Percentiles rank a stretch among this genome's conserved stretches.
phyloP scores from a whole-genome alignment of 495 filamentous ascomycete species.

The Patellaria atrata region DNA sequence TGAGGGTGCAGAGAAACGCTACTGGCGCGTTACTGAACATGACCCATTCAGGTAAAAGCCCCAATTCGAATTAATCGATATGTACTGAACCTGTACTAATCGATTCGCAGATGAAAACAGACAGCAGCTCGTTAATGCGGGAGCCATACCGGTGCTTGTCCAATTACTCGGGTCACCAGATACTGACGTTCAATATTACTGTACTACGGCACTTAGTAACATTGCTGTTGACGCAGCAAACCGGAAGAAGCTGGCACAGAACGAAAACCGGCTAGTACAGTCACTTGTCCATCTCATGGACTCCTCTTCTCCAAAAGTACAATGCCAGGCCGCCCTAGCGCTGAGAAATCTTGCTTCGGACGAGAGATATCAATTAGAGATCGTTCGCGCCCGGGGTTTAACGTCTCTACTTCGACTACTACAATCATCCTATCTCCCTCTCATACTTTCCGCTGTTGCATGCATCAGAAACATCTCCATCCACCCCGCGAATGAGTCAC shows the following conservation, averaged over 20 bases:
- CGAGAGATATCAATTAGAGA: constrained; percentile 96
- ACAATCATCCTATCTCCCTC: constrained; percentile 84
- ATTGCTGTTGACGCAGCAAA: constrained; percentile 91
- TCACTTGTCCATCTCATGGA: constrained; percentile 94
- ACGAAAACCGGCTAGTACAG: constrained; percentile 77
- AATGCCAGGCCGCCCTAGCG: constrained; percentile 91
- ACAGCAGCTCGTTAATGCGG: constrained; percentile 90
- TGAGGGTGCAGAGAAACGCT: constrained; percentile 95
- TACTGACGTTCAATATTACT: constrained; percentile 98
- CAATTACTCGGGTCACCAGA: constrained; percentile 82
- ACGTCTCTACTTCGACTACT: constrained; percentile 73
- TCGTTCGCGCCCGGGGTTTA: constrained; percentile 77
- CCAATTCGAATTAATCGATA: not conserved
- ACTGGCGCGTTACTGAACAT: constrained; percentile 95
- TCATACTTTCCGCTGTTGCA: constrained; percentile 92
- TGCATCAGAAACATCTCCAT: constrained; percentile 99
- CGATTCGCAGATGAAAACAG: constrained; percentile 69
- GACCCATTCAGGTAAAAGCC: constrained; percentile 82
- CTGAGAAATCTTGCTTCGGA: constrained; percentile 92
- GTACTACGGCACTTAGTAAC: constrained; percentile 94
- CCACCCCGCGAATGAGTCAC: constrained; percentile 97
- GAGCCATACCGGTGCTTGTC: constrained; percentile 90
- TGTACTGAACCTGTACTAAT: not conserved
- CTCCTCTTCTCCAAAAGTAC: constrained; percentile 90
- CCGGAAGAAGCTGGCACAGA: constrained; percentile 76